phyloP scores from a whole-genome alignment of 345 rosid genomes.

The Linum usitatissimum region DNA sequence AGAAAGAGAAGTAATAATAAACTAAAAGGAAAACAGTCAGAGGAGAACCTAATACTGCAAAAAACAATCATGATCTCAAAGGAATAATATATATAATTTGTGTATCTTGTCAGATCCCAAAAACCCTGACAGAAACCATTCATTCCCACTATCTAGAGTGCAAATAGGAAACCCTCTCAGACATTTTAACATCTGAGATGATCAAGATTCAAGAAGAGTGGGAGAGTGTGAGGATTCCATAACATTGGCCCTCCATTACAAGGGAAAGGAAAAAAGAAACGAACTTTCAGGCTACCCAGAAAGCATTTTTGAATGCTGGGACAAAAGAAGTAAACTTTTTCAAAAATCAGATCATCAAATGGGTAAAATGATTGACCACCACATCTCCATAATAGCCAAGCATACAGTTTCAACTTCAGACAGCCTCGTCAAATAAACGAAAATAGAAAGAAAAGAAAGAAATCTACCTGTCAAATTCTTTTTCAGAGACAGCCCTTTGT shows the following conservation, averaged over 20 bases:
- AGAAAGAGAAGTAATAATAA: background rate
- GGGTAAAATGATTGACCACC: background rate
- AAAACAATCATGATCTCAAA: background rate
- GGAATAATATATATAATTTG: background rate
- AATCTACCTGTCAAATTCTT: background rate
- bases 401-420: background rate
- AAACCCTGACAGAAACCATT: constrained; percentile 6
- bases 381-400: background rate
- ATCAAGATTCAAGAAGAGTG: background rate
- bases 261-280: background rate
- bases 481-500: background rate
- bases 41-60: background rate
- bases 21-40: background rate
- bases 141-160: too few species aligned
- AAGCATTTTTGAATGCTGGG: too few species aligned
- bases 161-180: background rate
- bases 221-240: background rate
- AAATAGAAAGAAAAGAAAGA: background rate
- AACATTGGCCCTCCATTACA: background rate
- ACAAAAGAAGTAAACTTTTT: too few species aligned
- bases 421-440: background rate
- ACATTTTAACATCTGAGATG: background rate
- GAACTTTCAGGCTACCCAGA: background rate
- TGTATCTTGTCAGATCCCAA: constrained; percentile 1
- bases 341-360: background rate